Evolutionary conservation across 1,139 yeast species (phyloP), one percentile per base, ranked within the genome.

Genomic region (Saccharomyces hybrid): DNA sequence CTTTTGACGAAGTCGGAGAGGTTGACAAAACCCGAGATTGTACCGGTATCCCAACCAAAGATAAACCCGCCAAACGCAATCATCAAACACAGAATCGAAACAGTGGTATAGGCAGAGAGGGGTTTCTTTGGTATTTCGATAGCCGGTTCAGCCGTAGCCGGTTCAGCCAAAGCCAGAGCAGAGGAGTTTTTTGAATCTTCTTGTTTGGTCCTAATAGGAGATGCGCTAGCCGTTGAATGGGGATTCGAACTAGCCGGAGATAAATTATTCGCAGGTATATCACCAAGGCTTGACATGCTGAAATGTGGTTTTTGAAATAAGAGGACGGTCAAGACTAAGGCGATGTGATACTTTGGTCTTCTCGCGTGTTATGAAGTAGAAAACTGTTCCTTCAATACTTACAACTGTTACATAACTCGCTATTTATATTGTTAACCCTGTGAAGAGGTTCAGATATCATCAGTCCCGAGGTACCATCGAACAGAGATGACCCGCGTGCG

Each of bases 41-140:
- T 82, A 73, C 89, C 89, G 31, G 89, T 84, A 72, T 84, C 89
- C 78, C 83, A 84, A 61, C 89, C 89, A 65, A 77, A 84, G 59
- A 83, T 80, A 64, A 82, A 75, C 68, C 88, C 88, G 71, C 85
- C 87, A 60, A 82, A 80, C 57, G 86, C 84, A 55, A 75, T 81
- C 74, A 65, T 72, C 69, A 63, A 70, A 71, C 77, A 74, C 32
- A 73, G 64, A 46, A 67, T 51, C 3, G 64, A 61, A 61, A 78
- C 78, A 50, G 78, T 74, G 70, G 75, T 7, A 51, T 58, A 58
- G 26, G 56, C 58, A 12, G 54, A 51, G 5, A 79, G 77, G 49
- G 79, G 77, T 61, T 72, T 76, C 66, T 75, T 75, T 55, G 68
- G 67, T 47, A 65, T 58, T 7, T 64, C 66, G 41, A 32, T 3